phyloP scores from a whole-genome alignment of 768 basidiomycete genomes.

The Mycena albidolilacea region DNA sequence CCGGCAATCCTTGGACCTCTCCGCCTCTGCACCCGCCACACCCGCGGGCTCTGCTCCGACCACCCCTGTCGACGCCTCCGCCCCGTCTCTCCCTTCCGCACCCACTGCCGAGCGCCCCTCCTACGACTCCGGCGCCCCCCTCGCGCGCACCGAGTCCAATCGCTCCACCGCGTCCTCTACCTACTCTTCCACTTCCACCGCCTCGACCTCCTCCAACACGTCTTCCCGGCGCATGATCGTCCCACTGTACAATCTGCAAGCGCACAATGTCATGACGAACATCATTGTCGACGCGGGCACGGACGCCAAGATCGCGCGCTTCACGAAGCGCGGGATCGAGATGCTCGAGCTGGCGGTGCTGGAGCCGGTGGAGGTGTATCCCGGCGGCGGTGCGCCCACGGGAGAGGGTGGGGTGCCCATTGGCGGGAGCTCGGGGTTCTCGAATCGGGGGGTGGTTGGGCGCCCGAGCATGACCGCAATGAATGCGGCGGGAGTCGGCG shows the following conservation, averaged over 20 bases:
- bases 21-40: conserved; percentile 48
- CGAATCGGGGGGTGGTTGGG: conserved; percentile 28
- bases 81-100: conserved; percentile 32
- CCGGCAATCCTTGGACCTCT: conserved; percentile 62
- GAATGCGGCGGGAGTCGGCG: not conserved
- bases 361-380: conserved; percentile 83
- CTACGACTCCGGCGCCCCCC: conserved; percentile 41
- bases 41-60: conserved; percentile 43
- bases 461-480: conserved; percentile 27
- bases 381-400: conserved; percentile 48
- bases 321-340: conserved; percentile 80
- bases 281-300: conserved; percentile 91
- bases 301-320: conserved; percentile 87
- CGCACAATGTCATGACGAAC: conserved; percentile 91
- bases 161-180: conserved; percentile 58
- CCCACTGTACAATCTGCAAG: conserved; percentile 89
- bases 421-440: conserved; percentile 25
- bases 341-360: conserved; percentile 83
- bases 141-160: conserved; percentile 69
- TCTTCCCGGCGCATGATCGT: conserved; percentile 81
- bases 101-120: not conserved
- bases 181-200: conserved; percentile 42
- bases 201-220: conserved; percentile 59
- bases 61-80: conserved; percentile 42
- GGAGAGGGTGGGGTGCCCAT: conserved; percentile 30